Base-by-base conservation (phyloP, 768 basidiomycete species). In the Leccinum imitatum region DNA sequence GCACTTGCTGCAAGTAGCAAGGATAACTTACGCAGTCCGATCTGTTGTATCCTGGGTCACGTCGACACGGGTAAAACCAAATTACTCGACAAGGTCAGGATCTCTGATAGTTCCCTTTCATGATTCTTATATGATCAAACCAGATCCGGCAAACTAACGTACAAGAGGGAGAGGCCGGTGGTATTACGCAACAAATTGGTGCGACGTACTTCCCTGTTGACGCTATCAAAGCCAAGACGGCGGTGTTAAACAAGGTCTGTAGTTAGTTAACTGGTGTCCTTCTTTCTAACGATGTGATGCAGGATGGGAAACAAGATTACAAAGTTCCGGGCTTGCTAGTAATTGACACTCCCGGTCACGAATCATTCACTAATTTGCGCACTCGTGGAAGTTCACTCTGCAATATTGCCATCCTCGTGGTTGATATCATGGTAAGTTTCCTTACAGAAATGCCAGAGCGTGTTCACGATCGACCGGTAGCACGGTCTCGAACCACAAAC, bases 1-100 rank as follows among this genome's bases (percentile, higher is more conserved):
- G 95, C 97, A 3, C 73, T 95, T 59, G 91, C 95, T 46, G 91
- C 90, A 4, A 78, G 93, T 54, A 93, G 77, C 72, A 94, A 91
- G 74, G 94, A 98, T 65, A 78, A 98, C 71, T 77, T 99, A 51
- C 90, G 97, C 47, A 93, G 90, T 72, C 97, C 97, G 14, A 99
- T 99, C 71, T 98, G 96, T 72, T 98, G 96, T 84, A 99, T 99
- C 68, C 76, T 99, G 62, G 97, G 97, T 60, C 97, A 99, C 73
- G 97, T 99, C 83, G 97, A 99, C 80, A 98, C 95, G 4, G 97
- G 97, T 61, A 99, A 99, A 78, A 99, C 97, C 14, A 98, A 97
- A 76, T 79, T 99, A 41, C 76, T 99, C 67, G 97, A 99, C 74
- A 98, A 98, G 84, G 94, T 92, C 56, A 56, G 81, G 67, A 10